Percentiles rank a stretch among this genome's conserved stretches.
Evolutionary conservation across 1,139 yeast genomes (phyloP).

Genomic region (Debaryomyces udenii): DNA sequence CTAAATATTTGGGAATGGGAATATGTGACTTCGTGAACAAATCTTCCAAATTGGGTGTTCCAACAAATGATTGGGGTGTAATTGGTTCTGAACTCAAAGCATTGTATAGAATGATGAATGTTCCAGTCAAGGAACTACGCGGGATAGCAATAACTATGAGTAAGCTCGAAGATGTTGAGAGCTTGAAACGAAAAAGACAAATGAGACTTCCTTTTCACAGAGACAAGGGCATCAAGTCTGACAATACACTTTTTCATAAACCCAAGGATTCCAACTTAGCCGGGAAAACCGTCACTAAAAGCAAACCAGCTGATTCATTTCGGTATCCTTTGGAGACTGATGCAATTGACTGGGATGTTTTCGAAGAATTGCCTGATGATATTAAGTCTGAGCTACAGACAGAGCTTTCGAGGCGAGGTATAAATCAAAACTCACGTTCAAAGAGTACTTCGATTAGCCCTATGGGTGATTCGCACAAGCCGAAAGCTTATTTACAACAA

Average conservation of each 20-base stretch:
- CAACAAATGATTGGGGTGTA: constrained; percentile 64
- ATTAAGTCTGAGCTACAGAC: constrained; percentile 51
- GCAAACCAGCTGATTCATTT: constrained; percentile 15
- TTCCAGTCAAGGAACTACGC: constrained; percentile 70
- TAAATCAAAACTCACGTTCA: constrained; percentile 8
- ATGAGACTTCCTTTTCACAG: constrained; percentile 41
- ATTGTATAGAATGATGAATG: constrained; percentile 55
- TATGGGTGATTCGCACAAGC: constrained; percentile 16
- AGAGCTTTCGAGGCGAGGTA: constrained; percentile 47
- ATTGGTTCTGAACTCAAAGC: constrained; percentile 64
- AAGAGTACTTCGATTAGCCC: constrained; percentile 17
- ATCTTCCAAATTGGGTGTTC: constrained; percentile 60
- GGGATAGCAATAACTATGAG: constrained; percentile 77
- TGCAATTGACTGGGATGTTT: constrained; percentile 57
- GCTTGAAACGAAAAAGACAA: constrained; percentile 36
- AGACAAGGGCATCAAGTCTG: not conserved
- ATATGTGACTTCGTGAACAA: constrained; percentile 66
- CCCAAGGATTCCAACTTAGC: no score
- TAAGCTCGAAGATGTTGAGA: constrained; percentile 49
- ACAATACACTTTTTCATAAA: no score
- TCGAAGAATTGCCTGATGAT: constrained; percentile 55
- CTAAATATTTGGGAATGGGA: constrained; percentile 86
- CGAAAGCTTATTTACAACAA: constrained; percentile 43
- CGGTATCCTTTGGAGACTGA: constrained; percentile 11
- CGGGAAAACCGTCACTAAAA: constrained; percentile 12